Percentiles rank a stretch among this genome's conserved stretches.
These are phyloP conservation scores for Venturia nashicola DNA, from an alignment of 2,329 filamentous ascomycete species.

Conservation along the genomic window DNA sequence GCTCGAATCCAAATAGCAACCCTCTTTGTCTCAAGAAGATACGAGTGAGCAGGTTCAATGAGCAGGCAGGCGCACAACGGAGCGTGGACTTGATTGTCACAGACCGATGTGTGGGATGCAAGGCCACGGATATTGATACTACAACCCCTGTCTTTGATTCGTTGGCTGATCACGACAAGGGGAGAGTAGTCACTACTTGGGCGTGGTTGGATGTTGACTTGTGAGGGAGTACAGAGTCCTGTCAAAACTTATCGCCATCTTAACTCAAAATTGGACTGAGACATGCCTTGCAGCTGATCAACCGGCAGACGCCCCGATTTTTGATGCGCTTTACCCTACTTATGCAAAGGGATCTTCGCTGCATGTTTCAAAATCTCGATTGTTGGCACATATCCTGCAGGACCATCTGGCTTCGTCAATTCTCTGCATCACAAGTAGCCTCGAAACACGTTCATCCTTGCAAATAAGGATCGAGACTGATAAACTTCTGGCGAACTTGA, in stretches of 20 bases:
- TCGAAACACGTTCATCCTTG: too few relatives aligned
- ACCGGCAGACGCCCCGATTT: not conserved
- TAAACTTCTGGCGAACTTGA: too few relatives aligned
- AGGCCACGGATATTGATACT: constrained; percentile 11
- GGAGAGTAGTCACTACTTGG: constrained; percentile 9
- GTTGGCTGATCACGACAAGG: constrained; percentile 6
- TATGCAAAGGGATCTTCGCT: not conserved
- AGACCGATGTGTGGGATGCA: constrained; percentile 10
- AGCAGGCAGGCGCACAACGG: constrained; percentile 3
- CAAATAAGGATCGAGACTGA: too few relatives aligned
- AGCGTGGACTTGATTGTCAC: constrained; percentile 10
- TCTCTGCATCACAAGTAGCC: too few relatives aligned
- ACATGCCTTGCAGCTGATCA: not conserved
- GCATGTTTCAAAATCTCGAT: not conserved
- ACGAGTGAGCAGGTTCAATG: constrained; percentile 9
- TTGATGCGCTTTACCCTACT: not conserved
- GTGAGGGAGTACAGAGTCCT: not conserved
- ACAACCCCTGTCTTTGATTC: constrained; percentile 9
- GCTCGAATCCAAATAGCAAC: constrained; percentile 18
- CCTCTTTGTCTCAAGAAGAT: constrained; percentile 16
- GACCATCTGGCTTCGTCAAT: too few relatives aligned
- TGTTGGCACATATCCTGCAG: not conserved
- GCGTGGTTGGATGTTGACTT: constrained; percentile 10
- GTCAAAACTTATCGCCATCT: not conserved
- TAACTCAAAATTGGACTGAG: not conserved